These are phyloP conservation scores for Pleomassaria siparia DNA, from an alignment of 2,329 filamentous ascomycete genomes.

Conservation along the genomic window DNA sequence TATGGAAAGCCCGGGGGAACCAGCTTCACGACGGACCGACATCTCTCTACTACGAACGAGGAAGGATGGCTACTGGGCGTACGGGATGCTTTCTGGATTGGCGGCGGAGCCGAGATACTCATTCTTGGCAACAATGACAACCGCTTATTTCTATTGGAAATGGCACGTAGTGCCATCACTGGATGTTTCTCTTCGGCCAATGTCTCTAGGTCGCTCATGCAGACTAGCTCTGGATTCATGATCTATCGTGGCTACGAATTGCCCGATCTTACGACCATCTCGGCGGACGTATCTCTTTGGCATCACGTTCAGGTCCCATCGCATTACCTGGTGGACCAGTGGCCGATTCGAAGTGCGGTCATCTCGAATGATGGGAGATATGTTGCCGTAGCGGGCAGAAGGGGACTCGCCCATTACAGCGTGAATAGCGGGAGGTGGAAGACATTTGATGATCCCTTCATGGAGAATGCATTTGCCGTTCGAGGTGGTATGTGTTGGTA, in stretches of 20 bases:
- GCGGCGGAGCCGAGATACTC: conserved; percentile 82
- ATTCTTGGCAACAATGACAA: conserved; percentile 71
- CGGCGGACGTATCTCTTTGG: conserved; percentile 92
- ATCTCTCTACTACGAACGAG: conserved; percentile 65
- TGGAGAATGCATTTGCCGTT: conserved; percentile 89
- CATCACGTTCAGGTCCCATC: conserved; percentile 86
- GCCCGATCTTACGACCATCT: conserved; percentile 86
- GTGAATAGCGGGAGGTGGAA: conserved; percentile 94
- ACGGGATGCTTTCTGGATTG: conserved; percentile 79
- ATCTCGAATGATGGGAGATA: conserved; percentile 92
- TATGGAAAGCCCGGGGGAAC: conserved; percentile 88
- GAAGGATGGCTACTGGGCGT: conserved; percentile 87
- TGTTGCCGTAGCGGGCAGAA: conserved; percentile 89
- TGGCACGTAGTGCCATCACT: conserved; percentile 89
- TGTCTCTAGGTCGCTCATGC: conserved; percentile 78
- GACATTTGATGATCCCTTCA: conserved; percentile 77
- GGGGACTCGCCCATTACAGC: conserved; percentile 93
- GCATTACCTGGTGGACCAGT: conserved; percentile 84
- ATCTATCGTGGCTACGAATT: conserved; percentile 92
- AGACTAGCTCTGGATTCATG: conserved; percentile 85
- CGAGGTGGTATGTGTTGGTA: conserved; percentile 99
- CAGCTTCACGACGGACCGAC: conserved; percentile 73
- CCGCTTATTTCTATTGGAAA: conserved; percentile 83
- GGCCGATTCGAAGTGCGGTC: conserved; percentile 85
- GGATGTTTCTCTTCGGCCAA: conserved; percentile 92